Conservation (phyloP, 228 moss, liverwort and hornwort genomes). For the Sphagnum magellanicum region DNA sequence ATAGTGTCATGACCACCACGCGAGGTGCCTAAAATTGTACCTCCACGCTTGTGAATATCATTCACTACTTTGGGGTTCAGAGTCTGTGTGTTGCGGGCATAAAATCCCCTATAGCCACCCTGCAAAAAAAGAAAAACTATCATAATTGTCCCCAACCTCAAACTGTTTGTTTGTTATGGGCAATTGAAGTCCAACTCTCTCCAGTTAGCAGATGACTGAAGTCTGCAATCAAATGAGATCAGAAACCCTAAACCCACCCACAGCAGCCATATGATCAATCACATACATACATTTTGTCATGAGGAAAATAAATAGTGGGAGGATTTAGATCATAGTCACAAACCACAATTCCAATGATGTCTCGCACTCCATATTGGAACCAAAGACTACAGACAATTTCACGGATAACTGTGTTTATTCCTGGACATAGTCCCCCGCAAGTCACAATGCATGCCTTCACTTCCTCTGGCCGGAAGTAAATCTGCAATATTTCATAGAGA, state of each 20-base stretch:
- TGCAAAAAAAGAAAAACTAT: slow-evolving; percentile 10
- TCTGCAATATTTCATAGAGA: slow-evolving; percentile 20
- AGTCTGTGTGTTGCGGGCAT: slow-evolving; percentile 68
- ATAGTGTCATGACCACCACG: slow-evolving; percentile 86
- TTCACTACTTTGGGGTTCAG: slow-evolving; percentile 73
- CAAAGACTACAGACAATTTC: slow-evolving; percentile 95
- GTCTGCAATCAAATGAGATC: too few species aligned
- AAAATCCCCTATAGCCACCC: slow-evolving; percentile 95
- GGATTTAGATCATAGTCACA: not conserved
- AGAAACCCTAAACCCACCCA: too few species aligned
- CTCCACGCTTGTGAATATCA: slow-evolving; percentile 94
- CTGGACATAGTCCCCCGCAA: slow-evolving; percentile 95
- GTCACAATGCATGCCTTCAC: slow-evolving; percentile 94
- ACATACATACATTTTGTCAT: not conserved
- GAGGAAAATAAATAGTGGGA: not conserved
- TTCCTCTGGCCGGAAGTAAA: slow-evolving; percentile 76
- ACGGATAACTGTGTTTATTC: slow-evolving; percentile 92
- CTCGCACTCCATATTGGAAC: slow-evolving; percentile 87
- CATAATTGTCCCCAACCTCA: not conserved
- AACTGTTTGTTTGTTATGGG: not conserved
- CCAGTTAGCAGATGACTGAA: not conserved
- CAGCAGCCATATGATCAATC: not conserved
- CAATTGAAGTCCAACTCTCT: not conserved
- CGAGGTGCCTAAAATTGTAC: slow-evolving; percentile 76
- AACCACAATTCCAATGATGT: slow-evolving; percentile 85